Evolutionary conservation across 2,329 filamentous ascomycete genomes (phyloP), one percentile per base, ranked within the genome.

Genomic region (Penicillium griseofulvum): DNA sequence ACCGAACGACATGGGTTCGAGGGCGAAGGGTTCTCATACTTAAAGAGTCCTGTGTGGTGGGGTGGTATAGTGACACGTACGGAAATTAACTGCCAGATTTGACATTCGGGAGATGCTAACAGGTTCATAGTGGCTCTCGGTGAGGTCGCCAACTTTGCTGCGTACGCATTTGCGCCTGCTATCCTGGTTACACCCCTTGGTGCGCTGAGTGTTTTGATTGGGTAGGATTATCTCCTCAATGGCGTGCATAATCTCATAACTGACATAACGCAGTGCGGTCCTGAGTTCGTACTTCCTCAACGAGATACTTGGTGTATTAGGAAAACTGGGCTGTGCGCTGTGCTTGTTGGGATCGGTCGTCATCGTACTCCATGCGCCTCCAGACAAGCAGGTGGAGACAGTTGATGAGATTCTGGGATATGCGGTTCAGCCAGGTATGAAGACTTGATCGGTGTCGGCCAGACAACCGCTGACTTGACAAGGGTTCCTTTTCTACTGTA

Each of bases 11-110:
- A 97, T 78, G 95, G 94, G 45, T 99, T 97, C 71, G 91, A 97
- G 72, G 94, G 95, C 65, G 94, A 97, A 67, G 94, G 94, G 55
- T 99, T 90, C 74, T 87, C 91, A 71, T 99, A 99, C 75, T 76
- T 99, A 55, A 90, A 87, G 72, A 97, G 90, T 72, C 92, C 93
- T n/a, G 81, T 93, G 66, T 99, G 94, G 94, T 99, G 94, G 94
- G 90, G 85, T 55, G 94, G 94, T 63, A 97, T 97, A 65, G 79
- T 87, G 63, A 95, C 91, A 70, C 85, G 91, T 96, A 82, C 75
- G 87, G 29, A 52, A 24, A 28, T n/a, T 60, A 69, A 56, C 56
- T 39, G 29, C 16, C 10, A 51, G 19, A 51, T 17, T 28, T 24
- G n/a, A 37, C 39, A 45, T 33, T 45, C 33, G 38, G 31, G 14